Base-by-base conservation (phyloP, 2,329 filamentous ascomycete genomes). In the Myriosclerotinia curreyana region DNA sequence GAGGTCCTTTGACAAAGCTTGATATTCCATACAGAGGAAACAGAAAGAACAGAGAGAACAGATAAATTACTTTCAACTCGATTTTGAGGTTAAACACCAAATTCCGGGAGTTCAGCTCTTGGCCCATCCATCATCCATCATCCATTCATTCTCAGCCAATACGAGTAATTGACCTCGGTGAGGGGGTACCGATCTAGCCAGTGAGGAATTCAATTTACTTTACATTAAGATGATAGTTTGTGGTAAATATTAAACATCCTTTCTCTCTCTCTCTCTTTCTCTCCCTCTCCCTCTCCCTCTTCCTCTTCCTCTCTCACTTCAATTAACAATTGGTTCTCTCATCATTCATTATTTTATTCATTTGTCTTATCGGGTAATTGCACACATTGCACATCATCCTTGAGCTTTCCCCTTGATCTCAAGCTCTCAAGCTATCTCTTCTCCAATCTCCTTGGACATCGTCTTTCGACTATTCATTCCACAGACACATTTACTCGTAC, bases 121-220 rank as follows among this genome's bases (percentile, higher is more conserved):
- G 40, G 28, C 42, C 40, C n/a, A 22, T n/a, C 53, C 28, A 2
- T 31, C 5, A 31, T 31, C 28, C 28, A 31, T 31, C 28, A 31
- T 31, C 28, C 28, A 5, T 17, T 44, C 14, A 31, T 31, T 31
- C 53, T 31, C 54, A 58, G 54, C 54, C 54, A 58, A 58, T 58
- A 40, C 54, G 40, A 58, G 46, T 58, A 22, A 58, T 58, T 46
- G 54, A 46, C 28, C 40, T 34, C 54, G 28, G 25, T 25, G 54
- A 12, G 15, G 9, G 40, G 40, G 40, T 15, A 17, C 14, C 14
- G 54, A 25, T 56, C 20, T 56, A 42, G 40, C 54, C 55, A 58
- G 42, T 22, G 55, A 59, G 55, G 55, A 59, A 59, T 59, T 36
- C 20, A 59, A 59, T 59, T 25, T 25, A 25, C 40, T 22, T 58